Base-by-base conservation (phyloP, 768 basidiomycete genomes). In the Rhodotorula kratochvilovae region DNA sequence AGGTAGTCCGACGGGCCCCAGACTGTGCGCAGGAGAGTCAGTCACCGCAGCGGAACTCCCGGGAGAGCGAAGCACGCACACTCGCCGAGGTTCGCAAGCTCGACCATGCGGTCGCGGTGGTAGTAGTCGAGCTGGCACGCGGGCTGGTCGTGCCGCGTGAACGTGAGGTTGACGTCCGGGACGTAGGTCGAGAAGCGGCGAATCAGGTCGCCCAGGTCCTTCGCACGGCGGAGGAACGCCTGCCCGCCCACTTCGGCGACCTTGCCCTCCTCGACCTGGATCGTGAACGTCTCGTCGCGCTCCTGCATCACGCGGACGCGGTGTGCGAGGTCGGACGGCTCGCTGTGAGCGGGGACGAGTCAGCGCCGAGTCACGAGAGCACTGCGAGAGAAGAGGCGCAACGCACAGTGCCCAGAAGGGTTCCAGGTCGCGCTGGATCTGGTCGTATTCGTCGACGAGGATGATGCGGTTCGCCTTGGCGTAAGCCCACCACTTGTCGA, bases 401-500 rank as follows among this genome's bases (percentile, higher is more conserved):
- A 79, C 83, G 64, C 64, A 89, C 90, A 96, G 78, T 15, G 84
- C 80, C 88, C 89, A 92, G 80, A 93, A 98, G 2, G 94, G 93
- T 33, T 84, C 86, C 61, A 99, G 81, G 79, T 98, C 95, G 33
- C 60, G 62, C 13, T 73, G 27, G 48, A 78, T 74, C 58, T 77
- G 76, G 57, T 78, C 77, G 77, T 92, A 97, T 79, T 98, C 95
- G 80, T 98, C 95, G 10, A 90, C 83, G 81, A 98, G 86, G 76
- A 87, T 86, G 58, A 90, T 88, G 12, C 85, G 81, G 80, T 91
- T 85, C 67, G 86, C 83, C 79, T 85, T 82, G 23, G 88, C 90
- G 80, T 92, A 97, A 56, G 81, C 78, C 86, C 87, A 75, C 95
- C 95, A 97, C 39, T 85, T 81, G 78, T 92, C 94, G 73, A 98